Evolutionary conservation across 2,329 filamentous ascomycete species (phyloP).

Genomic region (Trichoderma pleuroti): DNA sequence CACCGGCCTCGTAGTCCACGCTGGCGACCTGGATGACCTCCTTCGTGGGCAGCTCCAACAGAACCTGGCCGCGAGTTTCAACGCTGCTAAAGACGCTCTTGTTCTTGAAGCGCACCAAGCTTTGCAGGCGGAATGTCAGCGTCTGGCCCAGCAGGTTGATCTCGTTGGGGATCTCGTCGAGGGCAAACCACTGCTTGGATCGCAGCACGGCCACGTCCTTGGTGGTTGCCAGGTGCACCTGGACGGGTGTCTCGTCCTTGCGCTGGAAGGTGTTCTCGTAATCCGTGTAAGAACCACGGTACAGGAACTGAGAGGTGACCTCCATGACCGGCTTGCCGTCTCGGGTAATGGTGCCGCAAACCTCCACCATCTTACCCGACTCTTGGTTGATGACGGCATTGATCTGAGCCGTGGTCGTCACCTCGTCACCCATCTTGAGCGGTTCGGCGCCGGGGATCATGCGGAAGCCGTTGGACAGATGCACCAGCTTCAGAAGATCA

Average conservation of each 20-base stretch:
- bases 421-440: conserved; percentile 88
- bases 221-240: conserved; percentile 79
- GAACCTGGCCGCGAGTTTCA: conserved; percentile 85
- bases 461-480: conserved; percentile 95
- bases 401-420: conserved; percentile 90
- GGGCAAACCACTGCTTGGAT: conserved; percentile 96
- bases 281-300: conserved; percentile 87
- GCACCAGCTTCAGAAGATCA: conserved; percentile 91
- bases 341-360: conserved; percentile 92
- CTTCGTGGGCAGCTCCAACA: conserved; percentile 92
- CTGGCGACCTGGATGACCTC: conserved; percentile 97
- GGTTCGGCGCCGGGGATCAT: conserved; percentile 96
- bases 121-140: conserved; percentile 92
- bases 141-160: conserved; percentile 90
- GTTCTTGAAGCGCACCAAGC: conserved; percentile 90
- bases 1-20: conserved; percentile 88
- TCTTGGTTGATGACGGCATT: conserved; percentile 98
- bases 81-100: conserved; percentile 87
- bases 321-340: conserved; percentile 89
- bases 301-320: conserved; percentile 96
- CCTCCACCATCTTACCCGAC: conserved; percentile 98
- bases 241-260: conserved; percentile 92
- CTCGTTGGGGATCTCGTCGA: conserved; percentile 66
- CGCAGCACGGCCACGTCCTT: conserved; percentile 92
- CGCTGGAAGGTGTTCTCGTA: conserved; percentile 98